Evolutionary conservation across 352 stramenopile species (phyloP).

Genomic region (Pythium plurisporium): DNA sequence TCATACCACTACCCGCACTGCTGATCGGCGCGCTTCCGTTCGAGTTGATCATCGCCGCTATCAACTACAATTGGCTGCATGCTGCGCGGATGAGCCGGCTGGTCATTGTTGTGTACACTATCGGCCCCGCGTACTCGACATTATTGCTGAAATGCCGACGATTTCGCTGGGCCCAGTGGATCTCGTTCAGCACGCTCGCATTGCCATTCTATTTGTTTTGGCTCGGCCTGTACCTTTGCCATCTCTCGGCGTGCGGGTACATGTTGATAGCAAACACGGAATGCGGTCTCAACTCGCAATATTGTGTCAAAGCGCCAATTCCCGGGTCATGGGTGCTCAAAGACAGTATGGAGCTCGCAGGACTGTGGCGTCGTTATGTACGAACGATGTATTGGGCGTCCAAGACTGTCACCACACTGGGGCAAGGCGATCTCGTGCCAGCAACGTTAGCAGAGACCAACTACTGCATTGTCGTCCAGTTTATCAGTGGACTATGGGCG

Average conservation of each 20-base stretch:
- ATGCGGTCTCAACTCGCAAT: slow-evolving; percentile 11
- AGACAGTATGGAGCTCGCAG: slow-evolving; percentile 47
- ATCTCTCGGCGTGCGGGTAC: slow-evolving; percentile 49
- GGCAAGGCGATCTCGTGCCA: slow-evolving; percentile 62
- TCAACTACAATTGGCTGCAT: slow-evolving; percentile 47
- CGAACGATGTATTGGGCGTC: slow-evolving; percentile 62
- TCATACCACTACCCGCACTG: not conserved
- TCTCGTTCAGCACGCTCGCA: slow-evolving; percentile 38
- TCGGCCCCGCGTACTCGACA: slow-evolving; percentile 16
- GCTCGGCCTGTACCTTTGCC: slow-evolving; percentile 53
- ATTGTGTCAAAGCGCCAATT: slow-evolving; percentile 19
- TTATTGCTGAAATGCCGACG: slow-evolving; percentile 19
- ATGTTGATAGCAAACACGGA: slow-evolving; percentile 47
- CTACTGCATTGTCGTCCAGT: slow-evolving; percentile 63
- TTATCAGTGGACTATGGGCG: slow-evolving; percentile 58
- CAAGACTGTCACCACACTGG: slow-evolving; percentile 67
- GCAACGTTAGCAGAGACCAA: slow-evolving; percentile 47
- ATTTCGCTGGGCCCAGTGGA: slow-evolving; percentile 10
- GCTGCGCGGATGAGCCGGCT: slow-evolving; percentile 27
- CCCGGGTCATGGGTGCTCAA: slow-evolving; percentile 51
- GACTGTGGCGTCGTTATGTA: slow-evolving; percentile 40
- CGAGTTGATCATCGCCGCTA: not conserved
- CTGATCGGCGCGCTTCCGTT: not conserved
- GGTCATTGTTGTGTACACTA: slow-evolving; percentile 6
- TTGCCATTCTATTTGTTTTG: slow-evolving; percentile 36